Evolutionary conservation across 106 monocot species (phyloP), one percentile per base, ranked within the genome.

Genomic region (Dendrobium chrysotoxum): DNA sequence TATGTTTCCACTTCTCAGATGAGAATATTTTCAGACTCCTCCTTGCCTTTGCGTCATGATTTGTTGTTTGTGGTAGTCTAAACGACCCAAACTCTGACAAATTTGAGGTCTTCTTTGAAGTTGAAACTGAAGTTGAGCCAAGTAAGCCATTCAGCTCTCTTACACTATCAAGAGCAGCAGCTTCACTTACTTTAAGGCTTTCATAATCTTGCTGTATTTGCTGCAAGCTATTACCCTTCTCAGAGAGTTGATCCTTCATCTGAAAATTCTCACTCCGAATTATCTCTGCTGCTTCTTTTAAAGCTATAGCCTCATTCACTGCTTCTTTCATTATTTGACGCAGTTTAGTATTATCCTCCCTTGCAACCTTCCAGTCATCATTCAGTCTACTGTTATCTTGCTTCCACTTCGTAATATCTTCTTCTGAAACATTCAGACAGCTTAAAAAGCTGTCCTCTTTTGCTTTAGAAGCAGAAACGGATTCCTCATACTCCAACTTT

Each of bases 241-340:
- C 84, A 4, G 79, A 38, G 13, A 91, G 18, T 45, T 79, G 21
- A 10, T 91, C 87, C 73, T 88, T 86, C 15, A 93, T 79, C 40
- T 76, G 71, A 72, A 84, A 86, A 75, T 87, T 93, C 58, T 93
- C 91, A 39, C 21, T 66, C 54, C 89, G 81, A 0, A 84, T 84
- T 23, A 85, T 87, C 86, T 95, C 88, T 42, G 90, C 20, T 0
- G 88, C 83, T 47, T 95, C 92, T 66, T 92, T 87, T 31, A 83
- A 79, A 4, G 85, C 78, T 0, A 65, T 90, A 12, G 92, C 85
- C 72, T 95, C 92, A 35, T 88, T 87, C 66, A 95, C 79, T 5
- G 92, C 90, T 76, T 92, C 88, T 75, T 92, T 95, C 80, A 95
- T 73, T 55, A 88, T 90, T 53, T 94, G 91, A 28, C 94, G 81